phyloP scores from a whole-genome alignment of 106 monocot genomes.

The Amphibolis antarctica region DNA sequence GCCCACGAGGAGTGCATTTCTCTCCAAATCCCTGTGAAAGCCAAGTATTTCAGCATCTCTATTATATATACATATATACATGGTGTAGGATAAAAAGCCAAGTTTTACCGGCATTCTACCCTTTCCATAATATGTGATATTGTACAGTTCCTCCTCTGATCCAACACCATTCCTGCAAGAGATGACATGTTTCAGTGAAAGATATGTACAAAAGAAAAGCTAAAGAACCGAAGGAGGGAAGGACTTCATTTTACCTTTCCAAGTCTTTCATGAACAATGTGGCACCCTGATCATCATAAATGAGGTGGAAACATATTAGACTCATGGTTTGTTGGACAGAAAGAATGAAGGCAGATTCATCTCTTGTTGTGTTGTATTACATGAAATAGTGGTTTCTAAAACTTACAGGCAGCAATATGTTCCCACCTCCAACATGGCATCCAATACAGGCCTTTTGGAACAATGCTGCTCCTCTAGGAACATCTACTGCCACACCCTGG shows the following conservation, averaged over 20 bases:
- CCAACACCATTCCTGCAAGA: slow-evolving; percentile 43
- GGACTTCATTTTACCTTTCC: slow-evolving; percentile 36
- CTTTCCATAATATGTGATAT: slow-evolving; percentile 76
- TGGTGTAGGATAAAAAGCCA: not conserved
- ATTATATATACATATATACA: too few relatives aligned
- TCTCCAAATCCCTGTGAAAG: slow-evolving; percentile 66
- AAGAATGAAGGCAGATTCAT: too few relatives aligned
- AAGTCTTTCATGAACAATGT: slow-evolving; percentile 80
- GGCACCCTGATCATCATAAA: slow-evolving; percentile 60
- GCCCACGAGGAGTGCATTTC: slow-evolving; percentile 76
- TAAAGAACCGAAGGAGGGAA: not conserved
- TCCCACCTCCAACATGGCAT: slow-evolving; percentile 88
- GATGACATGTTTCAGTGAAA: not conserved
- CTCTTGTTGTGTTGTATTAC: not conserved
- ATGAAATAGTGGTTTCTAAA: not conserved
- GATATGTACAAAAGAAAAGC: not conserved
- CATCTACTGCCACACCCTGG: slow-evolving; percentile 13
- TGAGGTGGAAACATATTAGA: too few relatives aligned
- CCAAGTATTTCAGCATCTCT: not conserved
- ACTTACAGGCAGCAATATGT: slow-evolving; percentile 80
- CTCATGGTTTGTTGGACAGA: too few relatives aligned
- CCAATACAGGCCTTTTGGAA: too few relatives aligned
- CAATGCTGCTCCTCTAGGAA: slow-evolving; percentile 37
- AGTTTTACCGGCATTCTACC: slow-evolving; percentile 64
- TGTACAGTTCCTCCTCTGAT: slow-evolving; percentile 66